These are phyloP conservation scores for Gelatoporia subvermispora DNA, from an alignment of 768 basidiomycete species.

Conservation along the genomic window DNA sequence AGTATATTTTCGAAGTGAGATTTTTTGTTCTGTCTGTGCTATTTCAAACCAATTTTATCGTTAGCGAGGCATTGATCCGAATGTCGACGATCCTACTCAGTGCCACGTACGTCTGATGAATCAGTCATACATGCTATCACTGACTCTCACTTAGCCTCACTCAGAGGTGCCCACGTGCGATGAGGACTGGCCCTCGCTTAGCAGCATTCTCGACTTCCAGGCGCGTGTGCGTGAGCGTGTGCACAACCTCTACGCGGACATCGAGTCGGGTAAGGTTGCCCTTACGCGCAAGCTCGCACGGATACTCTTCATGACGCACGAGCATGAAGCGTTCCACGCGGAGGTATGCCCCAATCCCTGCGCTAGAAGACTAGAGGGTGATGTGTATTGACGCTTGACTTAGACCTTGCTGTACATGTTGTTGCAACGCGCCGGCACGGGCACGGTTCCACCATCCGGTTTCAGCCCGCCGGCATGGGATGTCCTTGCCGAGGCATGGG, in stretches of 20 bases:
- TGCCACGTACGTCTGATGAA: slow-evolving; percentile 61
- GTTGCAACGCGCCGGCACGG: slow-evolving; percentile 71
- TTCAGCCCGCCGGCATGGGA: slow-evolving; percentile 74
- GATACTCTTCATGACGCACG: slow-evolving; percentile 85
- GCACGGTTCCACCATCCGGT: slow-evolving; percentile 73
- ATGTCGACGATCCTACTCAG: slow-evolving; percentile 82
- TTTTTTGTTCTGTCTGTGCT: background rate
- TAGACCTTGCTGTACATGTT: slow-evolving; percentile 93
- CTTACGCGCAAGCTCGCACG: slow-evolving; percentile 68
- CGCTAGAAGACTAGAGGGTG: background rate
- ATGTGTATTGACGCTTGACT: background rate
- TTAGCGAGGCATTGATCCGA: slow-evolving; percentile 92
- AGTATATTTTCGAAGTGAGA: slow-evolving; percentile 74
- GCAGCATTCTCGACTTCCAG: slow-evolving; percentile 70
- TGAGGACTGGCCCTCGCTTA: slow-evolving; percentile 82
- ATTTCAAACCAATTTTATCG: slow-evolving; percentile 16
- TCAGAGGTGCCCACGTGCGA: slow-evolving; percentile 78
- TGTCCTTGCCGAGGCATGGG: slow-evolving; percentile 44
- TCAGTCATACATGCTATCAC: background rate
- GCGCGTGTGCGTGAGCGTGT: slow-evolving; percentile 74
- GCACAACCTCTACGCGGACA: slow-evolving; percentile 63
- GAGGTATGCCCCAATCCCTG: slow-evolving; percentile 43
- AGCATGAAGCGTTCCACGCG: slow-evolving; percentile 85
- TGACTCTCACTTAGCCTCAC: slow-evolving; percentile 53
- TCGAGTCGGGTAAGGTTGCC: slow-evolving; percentile 43